Conservation (phyloP, 352 stramenopile genomes). For the Pythium grandisporangium region DNA sequence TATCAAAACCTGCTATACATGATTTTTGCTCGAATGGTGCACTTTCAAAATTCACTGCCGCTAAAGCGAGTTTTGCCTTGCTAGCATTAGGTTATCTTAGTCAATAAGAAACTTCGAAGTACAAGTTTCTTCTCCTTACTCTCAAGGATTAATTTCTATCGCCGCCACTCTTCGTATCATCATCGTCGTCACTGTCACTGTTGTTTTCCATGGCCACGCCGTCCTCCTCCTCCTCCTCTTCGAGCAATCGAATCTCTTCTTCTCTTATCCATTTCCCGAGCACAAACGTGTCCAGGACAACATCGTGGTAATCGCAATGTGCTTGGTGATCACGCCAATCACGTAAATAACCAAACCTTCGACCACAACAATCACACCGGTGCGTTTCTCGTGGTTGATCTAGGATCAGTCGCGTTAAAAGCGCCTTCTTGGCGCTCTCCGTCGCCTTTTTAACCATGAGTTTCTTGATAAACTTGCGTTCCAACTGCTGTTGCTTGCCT, state of each 20-base stretch:
- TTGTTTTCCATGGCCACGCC: not conserved
- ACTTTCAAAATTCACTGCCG: too few species aligned
- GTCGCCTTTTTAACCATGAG: constrained; percentile 20
- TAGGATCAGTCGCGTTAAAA: constrained; percentile 9
- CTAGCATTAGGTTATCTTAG: too few species aligned
- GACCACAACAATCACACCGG: constrained; percentile 18
- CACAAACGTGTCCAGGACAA: constrained; percentile 28
- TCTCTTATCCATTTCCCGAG: constrained; percentile 27
- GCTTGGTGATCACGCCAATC: constrained; percentile 25
- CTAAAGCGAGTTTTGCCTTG: too few species aligned
- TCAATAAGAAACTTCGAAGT: too few species aligned
- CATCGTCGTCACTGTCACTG: not conserved
- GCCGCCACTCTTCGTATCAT: not conserved
- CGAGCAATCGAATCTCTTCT: constrained; percentile 31
- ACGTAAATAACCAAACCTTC: constrained; percentile 23
- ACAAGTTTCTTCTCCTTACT: too few species aligned
- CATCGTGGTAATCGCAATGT: constrained; percentile 9
- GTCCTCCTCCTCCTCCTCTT: not conserved
- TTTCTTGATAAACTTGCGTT: constrained; percentile 48
- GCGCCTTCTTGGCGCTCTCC: constrained; percentile 16
- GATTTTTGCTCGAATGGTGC: too few species aligned
- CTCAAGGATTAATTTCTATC: too few species aligned
- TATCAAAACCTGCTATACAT: too few species aligned
- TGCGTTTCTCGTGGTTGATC: constrained; percentile 4
- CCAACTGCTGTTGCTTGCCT: constrained; percentile 28